phyloP scores from a whole-genome alignment of 108 stramenopile species.

The Nitzschia putrida region DNA sequence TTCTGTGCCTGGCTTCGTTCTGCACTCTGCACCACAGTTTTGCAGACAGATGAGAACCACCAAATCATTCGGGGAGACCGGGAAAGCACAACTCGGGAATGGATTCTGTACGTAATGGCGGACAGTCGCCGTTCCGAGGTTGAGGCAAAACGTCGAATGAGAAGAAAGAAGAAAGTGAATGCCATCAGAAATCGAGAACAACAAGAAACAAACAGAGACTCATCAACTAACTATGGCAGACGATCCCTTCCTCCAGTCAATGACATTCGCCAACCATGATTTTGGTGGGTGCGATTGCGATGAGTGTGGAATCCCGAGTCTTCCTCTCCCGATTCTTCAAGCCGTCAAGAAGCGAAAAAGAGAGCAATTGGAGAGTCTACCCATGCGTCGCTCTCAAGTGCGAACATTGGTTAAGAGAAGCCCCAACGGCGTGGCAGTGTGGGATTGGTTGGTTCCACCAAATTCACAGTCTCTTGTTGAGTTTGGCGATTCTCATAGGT shows the following conservation, averaged over 20 bases:
- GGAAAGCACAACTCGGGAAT: no score
- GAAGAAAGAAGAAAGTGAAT: slow-evolving; percentile 2
- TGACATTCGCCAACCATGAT: slow-evolving; percentile 52
- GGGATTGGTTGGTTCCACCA: slow-evolving; percentile 41
- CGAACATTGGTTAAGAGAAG: slow-evolving; percentile 47
- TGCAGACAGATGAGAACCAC: no score
- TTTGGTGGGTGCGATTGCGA: slow-evolving; percentile 52
- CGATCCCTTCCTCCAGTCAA: slow-evolving; percentile 46
- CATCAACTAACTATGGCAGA: no score
- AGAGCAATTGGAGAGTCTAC: slow-evolving; percentile 24
- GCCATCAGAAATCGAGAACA: neutral
- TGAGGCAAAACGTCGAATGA: no score
- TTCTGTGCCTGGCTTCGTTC: no score
- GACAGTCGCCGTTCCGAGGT: no score
- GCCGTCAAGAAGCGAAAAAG: slow-evolving; percentile 44
- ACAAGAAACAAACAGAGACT: no score
- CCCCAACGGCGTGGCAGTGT: slow-evolving; percentile 2
- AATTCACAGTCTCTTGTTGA: slow-evolving; percentile 60
- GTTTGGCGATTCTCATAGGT: slow-evolving; percentile 57
- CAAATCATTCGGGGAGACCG: no score
- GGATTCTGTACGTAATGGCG: no score
- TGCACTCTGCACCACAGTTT: no score
- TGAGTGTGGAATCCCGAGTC: slow-evolving; percentile 37
- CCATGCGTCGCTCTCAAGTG: slow-evolving; percentile 46
- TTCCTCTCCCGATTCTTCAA: slow-evolving; percentile 24